Conservation (phyloP, 192 early-diverging fungal species). For the Polychytrium aggregatum region DNA sequence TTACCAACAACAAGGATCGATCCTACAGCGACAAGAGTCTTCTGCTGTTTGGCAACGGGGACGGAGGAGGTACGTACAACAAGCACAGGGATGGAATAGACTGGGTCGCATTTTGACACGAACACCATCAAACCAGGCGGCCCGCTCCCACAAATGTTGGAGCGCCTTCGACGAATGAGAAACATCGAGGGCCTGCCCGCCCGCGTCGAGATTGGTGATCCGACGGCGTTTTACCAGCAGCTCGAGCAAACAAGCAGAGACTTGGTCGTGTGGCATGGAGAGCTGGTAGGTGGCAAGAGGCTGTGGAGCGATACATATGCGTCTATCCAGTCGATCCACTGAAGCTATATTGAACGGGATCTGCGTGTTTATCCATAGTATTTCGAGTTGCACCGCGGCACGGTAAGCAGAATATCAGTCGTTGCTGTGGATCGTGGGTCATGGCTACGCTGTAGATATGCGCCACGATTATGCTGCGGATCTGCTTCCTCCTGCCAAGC, state of each 20-base stretch:
- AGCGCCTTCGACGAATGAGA: conserved; percentile 64
- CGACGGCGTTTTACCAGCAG: conserved; percentile 74
- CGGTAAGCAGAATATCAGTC: too few relatives aligned
- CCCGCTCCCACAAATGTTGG: conserved; percentile 70
- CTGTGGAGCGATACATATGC: too few relatives aligned
- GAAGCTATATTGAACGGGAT: not conserved
- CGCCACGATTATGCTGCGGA: not conserved
- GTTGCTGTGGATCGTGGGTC: too few relatives aligned
- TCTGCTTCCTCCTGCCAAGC: too few relatives aligned
- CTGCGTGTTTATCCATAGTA: conserved; percentile 29
- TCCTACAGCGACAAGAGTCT: conserved; percentile 76
- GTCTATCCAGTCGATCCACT: too few relatives aligned
- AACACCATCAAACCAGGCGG: too few relatives aligned
- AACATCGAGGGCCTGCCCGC: conserved; percentile 69
- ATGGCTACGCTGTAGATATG: too few relatives aligned
- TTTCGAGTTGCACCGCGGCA: conserved; percentile 96
- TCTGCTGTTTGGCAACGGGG: conserved; percentile 89
- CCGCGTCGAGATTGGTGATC: conserved; percentile 61
- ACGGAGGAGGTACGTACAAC: conserved; percentile 64
- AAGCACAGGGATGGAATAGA: too few relatives aligned
- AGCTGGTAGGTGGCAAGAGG: conserved; percentile 46
- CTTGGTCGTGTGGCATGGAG: conserved; percentile 84
- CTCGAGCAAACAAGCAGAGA: conserved; percentile 58
- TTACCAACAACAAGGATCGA: conserved; percentile 81
- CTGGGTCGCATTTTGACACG: too few relatives aligned